Percentiles rank a stretch among this genome's conserved stretches.
Conservation (phyloP, 495 filamentous ascomycete genomes). For the Amphirosellinia nigrospora region DNA sequence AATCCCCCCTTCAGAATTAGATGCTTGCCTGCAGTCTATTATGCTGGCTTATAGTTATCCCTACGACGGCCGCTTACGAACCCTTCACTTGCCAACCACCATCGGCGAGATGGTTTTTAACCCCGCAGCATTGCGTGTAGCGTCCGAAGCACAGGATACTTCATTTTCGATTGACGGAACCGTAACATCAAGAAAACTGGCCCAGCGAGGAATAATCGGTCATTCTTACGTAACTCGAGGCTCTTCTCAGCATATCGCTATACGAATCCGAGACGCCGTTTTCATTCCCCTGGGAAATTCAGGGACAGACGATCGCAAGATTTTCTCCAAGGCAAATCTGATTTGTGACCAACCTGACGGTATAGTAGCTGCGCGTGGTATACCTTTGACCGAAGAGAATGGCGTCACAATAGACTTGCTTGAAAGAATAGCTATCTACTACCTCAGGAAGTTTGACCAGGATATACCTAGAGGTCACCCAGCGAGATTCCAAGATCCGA, state of each 20-base stretch:
- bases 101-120: constrained; percentile 40
- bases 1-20: constrained; percentile 50
- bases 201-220: constrained; percentile 28
- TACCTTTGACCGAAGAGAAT: not conserved
- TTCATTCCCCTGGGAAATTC: constrained; percentile 16
- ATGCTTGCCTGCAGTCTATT: constrained; percentile 51
- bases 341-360: not conserved
- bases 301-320: constrained; percentile 7
- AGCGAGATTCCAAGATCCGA: constrained; percentile 6
- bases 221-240: constrained; percentile 32
- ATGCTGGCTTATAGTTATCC: constrained; percentile 48
- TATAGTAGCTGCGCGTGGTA: not conserved
- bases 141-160: no score
- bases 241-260: constrained; percentile 21
- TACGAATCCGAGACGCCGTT: constrained; percentile 37
- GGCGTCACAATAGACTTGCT: not conserved
- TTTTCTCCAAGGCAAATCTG: constrained; percentile 22
- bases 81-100: constrained; percentile 38
- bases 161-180: constrained; percentile 2
- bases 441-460: constrained; percentile 30
- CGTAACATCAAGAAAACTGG: not conserved
- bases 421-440: constrained; percentile 28
- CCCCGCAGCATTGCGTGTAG: constrained; percentile 12
- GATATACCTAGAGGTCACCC: constrained; percentile 25
- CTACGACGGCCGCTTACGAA: constrained; percentile 39